A percentile compares a stretch with the other conserved stretches of the same genome.
These are phyloP conservation scores for Euphorbia tirucalli DNA, from an alignment of 345 rosid species.

Conservation along the genomic window DNA sequence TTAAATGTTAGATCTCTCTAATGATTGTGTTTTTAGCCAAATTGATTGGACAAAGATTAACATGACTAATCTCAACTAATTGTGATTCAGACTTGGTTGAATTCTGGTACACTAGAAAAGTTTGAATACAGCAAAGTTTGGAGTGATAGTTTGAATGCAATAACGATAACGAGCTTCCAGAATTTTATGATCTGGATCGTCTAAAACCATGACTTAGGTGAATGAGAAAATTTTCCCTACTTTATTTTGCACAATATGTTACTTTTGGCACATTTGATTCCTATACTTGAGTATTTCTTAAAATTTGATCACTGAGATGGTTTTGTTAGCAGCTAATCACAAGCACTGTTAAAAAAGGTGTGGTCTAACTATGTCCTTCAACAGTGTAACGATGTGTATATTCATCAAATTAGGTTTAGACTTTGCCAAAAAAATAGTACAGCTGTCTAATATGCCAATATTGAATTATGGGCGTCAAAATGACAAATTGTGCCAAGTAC, in stretches of 20 bases:
- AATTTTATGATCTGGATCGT: neutral
- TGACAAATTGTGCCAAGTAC: neutral
- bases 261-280: neutral
- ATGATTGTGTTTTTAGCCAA: neutral
- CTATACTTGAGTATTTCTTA: neutral
- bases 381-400: too few species aligned
- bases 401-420: neutral
- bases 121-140: neutral
- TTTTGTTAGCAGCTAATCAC: too few species aligned
- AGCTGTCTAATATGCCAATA: neutral
- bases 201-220: neutral
- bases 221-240: neutral
- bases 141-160: neutral
- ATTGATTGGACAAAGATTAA: neutral
- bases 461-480: too few species aligned
- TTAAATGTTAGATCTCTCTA: neutral
- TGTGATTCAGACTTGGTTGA: neutral
- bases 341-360: too few species aligned
- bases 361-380: too few species aligned
- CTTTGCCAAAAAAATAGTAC: neutral
- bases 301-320: neutral
- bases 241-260: too few species aligned
- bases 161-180: too few species aligned
- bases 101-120: neutral
- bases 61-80: too few species aligned